These are phyloP conservation scores for Caryopteris hybrid DNA, from an alignment of 305 asterid genomes.

Conservation along the genomic window DNA sequence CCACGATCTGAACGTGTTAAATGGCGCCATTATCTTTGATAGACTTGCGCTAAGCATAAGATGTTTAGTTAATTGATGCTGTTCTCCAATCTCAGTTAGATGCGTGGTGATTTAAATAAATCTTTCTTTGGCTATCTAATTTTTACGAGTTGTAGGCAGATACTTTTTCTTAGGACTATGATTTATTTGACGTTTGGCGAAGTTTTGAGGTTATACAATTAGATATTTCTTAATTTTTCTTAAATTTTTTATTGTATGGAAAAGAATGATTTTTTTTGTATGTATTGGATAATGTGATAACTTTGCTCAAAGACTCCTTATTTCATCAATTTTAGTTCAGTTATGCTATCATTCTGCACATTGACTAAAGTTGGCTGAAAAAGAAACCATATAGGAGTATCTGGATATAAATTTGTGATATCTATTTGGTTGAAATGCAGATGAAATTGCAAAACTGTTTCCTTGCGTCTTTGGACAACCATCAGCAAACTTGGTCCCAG, in stretches of 20 bases:
- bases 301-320: not conserved
- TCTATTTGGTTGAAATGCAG: constrained; percentile 40
- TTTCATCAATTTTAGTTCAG: not conserved
- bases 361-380: constrained; percentile 16
- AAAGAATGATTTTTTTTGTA: not conserved
- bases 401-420: not conserved
- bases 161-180: not conserved
- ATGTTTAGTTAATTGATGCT: not conserved
- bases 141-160: not conserved
- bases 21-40: not conserved
- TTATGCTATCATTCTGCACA: not conserved
- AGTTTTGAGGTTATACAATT: not conserved
- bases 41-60: not conserved
- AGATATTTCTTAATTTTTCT: not conserved
- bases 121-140: too few relatives aligned
- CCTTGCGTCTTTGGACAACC: constrained; percentile 90
- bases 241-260: not conserved
- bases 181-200: not conserved
- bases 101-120: too few relatives aligned
- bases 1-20: not conserved
- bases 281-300: not conserved
- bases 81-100: too few relatives aligned
- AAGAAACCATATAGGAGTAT: not conserved
- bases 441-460: constrained; percentile 89
- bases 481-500: constrained; percentile 68